Evolutionary conservation across 192 early-diverging fungal species (phyloP), one percentile per base, ranked within the genome.

Genomic region (Glomus cerebriforme): DNA sequence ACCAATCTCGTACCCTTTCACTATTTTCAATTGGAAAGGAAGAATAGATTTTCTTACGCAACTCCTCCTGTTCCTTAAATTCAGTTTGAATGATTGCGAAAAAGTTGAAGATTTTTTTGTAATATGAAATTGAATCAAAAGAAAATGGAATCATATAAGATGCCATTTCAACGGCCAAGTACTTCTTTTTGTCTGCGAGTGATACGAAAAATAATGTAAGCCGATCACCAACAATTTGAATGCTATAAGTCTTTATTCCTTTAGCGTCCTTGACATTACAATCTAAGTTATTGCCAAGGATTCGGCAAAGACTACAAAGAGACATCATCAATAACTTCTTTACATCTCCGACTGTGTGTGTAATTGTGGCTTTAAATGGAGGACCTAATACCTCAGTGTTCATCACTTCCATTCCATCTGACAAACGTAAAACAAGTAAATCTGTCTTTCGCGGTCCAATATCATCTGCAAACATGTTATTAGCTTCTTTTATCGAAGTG

Each of bases 251-350:
- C 19, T n/a, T 47, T 1, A 75, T 34, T 39, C 59, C 34, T 62
- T 75, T 35, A 19, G 10, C 64, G 19, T 37, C 24, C 7, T 34
- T 32, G 0, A 32, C 2, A 8, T 3, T n/a, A 63, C 60, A 63
- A 27, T 65, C 63, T 8, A 65, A 35, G 22, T 72, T 54, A 26
- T 43, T 9, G 6, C 15, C 4, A 69, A 69, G 26, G 3, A 70
- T 49, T 70, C 43, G 8, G 24, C 70, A 72, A 54, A 72, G 70
- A 3, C 24, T 72, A 8, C 39, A 72, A 9, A 29, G n/a, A 7
- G 70, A 43, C 22, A 72, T 72, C 43, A 78, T 70, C 0, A 78
- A 17, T 15, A 78, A 69, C 34, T 78, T 78, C 69, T 78, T 72
- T 19, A 10, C 19, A 6, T 75, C 73, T 2, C 54, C 58, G 9